Evolutionary conservation across 2,329 filamentous ascomycete species (phyloP), one percentile per base, ranked within the genome.

Genomic region (Phyllosticta citribraziliensis): DNA sequence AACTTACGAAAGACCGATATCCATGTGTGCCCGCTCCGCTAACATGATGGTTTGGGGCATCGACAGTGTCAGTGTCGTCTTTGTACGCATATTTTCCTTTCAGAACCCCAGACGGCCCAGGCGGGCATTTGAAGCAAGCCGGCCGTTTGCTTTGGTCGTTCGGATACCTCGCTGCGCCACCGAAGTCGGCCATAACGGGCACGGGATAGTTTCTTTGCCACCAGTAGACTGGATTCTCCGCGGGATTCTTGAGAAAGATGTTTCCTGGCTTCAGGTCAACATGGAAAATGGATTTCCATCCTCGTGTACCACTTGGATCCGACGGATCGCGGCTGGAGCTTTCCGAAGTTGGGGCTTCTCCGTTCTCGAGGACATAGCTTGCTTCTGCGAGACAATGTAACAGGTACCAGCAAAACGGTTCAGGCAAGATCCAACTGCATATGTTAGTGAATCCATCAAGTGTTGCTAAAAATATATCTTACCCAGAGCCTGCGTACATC

Each of bases 321-420:
- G 19, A n/a, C 10, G 5, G 6, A 24, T 12, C 24, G 9, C 20
- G 6, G 20, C 19, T 9, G 19, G 19, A n/a, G 3, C 40, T 5
- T 8, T 30, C 27, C 6, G 27, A 8, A 10, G 27, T n/a, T n/a
- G 40, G 40, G 14, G 40, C 6, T n/a, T n/a, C n/a, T 17, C 40
- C 40, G 5, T 47, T 10, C 20, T 55, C 40, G 11, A 60, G 52
- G 17, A 14, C 24, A 11, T 10, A 6, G 5, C 22, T 14, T 3
- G 58, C 58, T 33, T 56, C 40, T 6, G 53, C 35, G 12, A 60
- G 52, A 17, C 35, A 51, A 52, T 19, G 24, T n/a, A 60, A 24
- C n/a, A 60, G n/a, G n/a, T 60, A 35, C 58, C 58, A 60, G 5
- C 53, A 17, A 14, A 60, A 60, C 3, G 52, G 24, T 14, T 60